These are phyloP conservation scores for Kitagawia praeruptora DNA, from an alignment of 129 eudicot species.

Conservation along the genomic window DNA sequence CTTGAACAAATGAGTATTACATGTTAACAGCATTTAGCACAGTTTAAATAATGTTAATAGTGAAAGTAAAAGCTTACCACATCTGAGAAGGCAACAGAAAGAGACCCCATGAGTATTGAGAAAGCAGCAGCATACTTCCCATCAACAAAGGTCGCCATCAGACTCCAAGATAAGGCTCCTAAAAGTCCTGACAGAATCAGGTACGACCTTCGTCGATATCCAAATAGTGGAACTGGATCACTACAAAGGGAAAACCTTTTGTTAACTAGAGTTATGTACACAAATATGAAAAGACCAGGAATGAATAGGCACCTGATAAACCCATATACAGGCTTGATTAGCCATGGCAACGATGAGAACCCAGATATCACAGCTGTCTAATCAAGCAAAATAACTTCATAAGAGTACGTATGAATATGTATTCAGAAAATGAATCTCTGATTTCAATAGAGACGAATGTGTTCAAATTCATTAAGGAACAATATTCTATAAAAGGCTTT, in stretches of 20 bases:
- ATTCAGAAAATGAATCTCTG: neutral
- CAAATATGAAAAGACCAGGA: conserved; percentile 11
- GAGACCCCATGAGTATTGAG: conserved; percentile 88
- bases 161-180: conserved; percentile 95
- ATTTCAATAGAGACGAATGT: neutral
- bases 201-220: conserved; percentile 97
- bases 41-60: neutral
- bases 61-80: conserved; percentile 56
- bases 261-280: conserved; percentile 15
- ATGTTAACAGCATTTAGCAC: neutral
- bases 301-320: conserved; percentile 70
- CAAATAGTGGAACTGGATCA: conserved; percentile 95
- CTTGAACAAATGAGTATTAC: conserved; percentile 2
- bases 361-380: conserved; percentile 99
- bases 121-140: conserved; percentile 80
- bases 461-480: neutral
- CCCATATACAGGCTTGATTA: conserved; percentile 93
- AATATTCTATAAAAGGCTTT: neutral
- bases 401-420: conserved; percentile 22
- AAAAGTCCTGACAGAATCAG: conserved; percentile 87
- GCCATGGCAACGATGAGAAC: conserved; percentile 91
- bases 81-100: conserved; percentile 98
- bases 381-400: conserved; percentile 36
- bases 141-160: conserved; percentile 86
- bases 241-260: conserved; percentile 30